Conservation (phyloP, 2,329 filamentous ascomycete genomes). For the Pseudonectria foliicola region DNA sequence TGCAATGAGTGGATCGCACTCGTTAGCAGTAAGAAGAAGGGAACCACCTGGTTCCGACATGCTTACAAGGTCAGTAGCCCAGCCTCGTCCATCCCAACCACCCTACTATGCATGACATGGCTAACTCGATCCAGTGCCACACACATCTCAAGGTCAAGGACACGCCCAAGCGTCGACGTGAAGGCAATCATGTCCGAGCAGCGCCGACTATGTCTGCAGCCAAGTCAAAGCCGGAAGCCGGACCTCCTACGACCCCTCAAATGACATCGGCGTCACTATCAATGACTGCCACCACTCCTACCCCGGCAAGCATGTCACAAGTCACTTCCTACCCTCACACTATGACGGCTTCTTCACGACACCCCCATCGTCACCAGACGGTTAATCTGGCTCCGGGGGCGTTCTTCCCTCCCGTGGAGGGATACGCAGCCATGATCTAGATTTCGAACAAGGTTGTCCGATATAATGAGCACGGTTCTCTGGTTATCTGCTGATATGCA, state of each 20-base stretch:
- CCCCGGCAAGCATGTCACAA: conserved; percentile 21
- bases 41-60: conserved; percentile 87
- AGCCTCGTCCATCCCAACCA: background rate
- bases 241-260: conserved; percentile 26
- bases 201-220: conserved; percentile 35
- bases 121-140: conserved; percentile 49
- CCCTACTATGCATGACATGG: background rate
- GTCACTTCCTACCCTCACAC: conserved; percentile 19
- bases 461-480: too few species aligned
- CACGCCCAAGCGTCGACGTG: conserved; percentile 59
- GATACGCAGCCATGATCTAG: too few species aligned
- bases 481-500: too few species aligned
- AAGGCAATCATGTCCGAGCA: conserved; percentile 46
- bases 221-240: conserved; percentile 42
- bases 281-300: conserved; percentile 16
- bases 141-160: conserved; percentile 67
- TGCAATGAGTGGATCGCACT: conserved; percentile 77
- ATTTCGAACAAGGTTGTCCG: too few species aligned
- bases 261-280: conserved; percentile 16
- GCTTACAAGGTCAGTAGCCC: conserved; percentile 65
- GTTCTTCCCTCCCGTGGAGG: too few species aligned
- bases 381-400: too few species aligned
- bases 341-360: background rate
- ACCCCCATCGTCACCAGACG: too few species aligned
- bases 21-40: conserved; percentile 83